These are phyloP conservation scores for Fusarium sororula DNA, from an alignment of 2,329 filamentous ascomycete genomes.

Conservation along the genomic window DNA sequence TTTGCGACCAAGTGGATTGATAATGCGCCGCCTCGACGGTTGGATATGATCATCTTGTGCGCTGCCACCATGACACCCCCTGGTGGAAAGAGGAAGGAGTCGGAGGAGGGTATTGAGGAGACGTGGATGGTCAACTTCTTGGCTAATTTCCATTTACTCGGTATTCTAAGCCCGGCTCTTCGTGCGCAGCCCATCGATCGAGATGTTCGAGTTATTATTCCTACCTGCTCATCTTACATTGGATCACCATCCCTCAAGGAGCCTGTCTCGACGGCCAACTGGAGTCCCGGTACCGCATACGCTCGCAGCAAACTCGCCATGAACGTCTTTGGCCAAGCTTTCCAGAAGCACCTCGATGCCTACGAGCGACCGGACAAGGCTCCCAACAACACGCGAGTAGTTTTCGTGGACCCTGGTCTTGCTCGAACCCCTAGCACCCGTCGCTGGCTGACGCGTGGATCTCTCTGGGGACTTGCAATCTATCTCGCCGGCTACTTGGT, in stretches of 20 bases:
- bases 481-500: slow-evolving; percentile 83
- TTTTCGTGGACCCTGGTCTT: slow-evolving; percentile 88
- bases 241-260: slow-evolving; percentile 73
- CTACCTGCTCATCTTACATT: slow-evolving; percentile 90
- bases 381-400: slow-evolving; percentile 82
- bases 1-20: slow-evolving; percentile 99
- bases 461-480: slow-evolving; percentile 78
- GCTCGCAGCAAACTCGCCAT: slow-evolving; percentile 79
- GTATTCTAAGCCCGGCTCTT: slow-evolving; percentile 89
- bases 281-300: slow-evolving; percentile 67
- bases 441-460: slow-evolving; percentile 86
- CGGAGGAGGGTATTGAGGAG: slow-evolving; percentile 82
- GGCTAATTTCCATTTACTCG: slow-evolving; percentile 93
- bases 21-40: slow-evolving; percentile 84
- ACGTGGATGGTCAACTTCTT: slow-evolving; percentile 97
- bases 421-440: slow-evolving; percentile 87
- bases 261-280: slow-evolving; percentile 57
- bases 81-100: slow-evolving; percentile 67
- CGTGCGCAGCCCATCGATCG: slow-evolving; percentile 92
- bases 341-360: slow-evolving; percentile 88
- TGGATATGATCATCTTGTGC: slow-evolving; percentile 92
- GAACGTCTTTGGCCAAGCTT: slow-evolving; percentile 88
- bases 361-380: slow-evolving; percentile 86
- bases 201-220: slow-evolving; percentile 87
- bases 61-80: slow-evolving; percentile 79